Conservation (phyloP, 176 grass and related monocot species). For the Oryza meridionalis region DNA sequence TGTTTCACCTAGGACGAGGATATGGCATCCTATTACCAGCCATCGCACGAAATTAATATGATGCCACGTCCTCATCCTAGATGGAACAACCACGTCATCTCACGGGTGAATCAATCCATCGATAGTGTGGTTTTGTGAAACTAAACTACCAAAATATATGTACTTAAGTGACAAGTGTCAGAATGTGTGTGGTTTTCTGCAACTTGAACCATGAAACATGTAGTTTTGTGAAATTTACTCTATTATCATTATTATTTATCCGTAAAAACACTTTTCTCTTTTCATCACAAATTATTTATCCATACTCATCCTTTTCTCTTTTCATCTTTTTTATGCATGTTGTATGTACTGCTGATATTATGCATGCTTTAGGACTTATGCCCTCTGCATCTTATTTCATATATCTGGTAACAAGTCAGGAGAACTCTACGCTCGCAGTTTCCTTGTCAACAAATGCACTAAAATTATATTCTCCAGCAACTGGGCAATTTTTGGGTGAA, state of each 20-base stretch:
- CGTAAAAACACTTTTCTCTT: not conserved
- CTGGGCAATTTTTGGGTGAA: constrained; percentile 84
- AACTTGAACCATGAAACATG: no score
- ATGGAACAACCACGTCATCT: no score
- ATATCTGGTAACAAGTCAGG: constrained; percentile 65
- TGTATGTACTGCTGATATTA: not conserved
- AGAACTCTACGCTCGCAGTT: constrained; percentile 76
- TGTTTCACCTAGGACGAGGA: no score
- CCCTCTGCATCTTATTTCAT: constrained; percentile 28
- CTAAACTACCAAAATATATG: no score
- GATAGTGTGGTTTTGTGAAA: no score
- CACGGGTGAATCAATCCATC: no score
- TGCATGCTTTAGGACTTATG: constrained; percentile 24
- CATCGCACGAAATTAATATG: no score
- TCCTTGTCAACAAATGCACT: constrained; percentile 81
- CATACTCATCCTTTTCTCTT: not conserved
- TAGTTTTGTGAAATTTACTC: no score
- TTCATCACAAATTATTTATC: constrained; percentile 13
- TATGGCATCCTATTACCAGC: no score
- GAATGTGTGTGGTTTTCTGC: no score
- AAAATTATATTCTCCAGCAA: constrained; percentile 81
- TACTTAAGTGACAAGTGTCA: no score
- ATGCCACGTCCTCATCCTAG: no score
- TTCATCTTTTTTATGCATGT: not conserved
- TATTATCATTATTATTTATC: constrained; percentile 12